A percentile compares a stretch with the other conserved stretches of the same genome.
phyloP scores from a whole-genome alignment of 345 rosid species.

The Viola odorata region DNA sequence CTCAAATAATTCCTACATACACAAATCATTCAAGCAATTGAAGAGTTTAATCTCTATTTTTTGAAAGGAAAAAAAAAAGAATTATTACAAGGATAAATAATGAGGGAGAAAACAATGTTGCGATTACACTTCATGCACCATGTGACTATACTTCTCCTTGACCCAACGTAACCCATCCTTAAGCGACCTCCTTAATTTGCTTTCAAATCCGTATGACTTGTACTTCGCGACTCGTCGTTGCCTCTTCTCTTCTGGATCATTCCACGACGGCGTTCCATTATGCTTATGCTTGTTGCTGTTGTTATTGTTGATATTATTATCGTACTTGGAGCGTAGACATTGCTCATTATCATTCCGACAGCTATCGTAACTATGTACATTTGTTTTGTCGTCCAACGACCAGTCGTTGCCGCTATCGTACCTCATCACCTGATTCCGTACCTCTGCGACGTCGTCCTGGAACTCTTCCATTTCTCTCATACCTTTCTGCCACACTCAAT shows the following conservation, averaged over 20 bases:
- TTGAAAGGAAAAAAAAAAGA: background rate
- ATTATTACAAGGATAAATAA: background rate
- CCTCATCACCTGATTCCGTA: no score
- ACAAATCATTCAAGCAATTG: background rate
- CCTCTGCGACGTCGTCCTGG: background rate
- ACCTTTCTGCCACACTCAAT: background rate
- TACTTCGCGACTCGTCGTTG: conserved; percentile 36
- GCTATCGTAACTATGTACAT: no score
- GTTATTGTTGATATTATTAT: no score
- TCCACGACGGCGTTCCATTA: background rate
- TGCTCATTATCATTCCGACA: no score
- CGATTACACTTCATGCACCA: conserved; percentile 26
- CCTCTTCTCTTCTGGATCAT: conserved; percentile 33
- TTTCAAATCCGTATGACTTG: conserved; percentile 31
- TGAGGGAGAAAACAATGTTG: no score
- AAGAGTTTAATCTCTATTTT: no score
- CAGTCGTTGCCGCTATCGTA: no score
- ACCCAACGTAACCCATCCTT: conserved; percentile 35
- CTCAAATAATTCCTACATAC: no score
- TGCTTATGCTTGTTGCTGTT: no score
- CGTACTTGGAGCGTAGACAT: no score
- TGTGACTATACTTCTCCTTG: conserved; percentile 32
- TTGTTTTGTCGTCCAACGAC: no score
- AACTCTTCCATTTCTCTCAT: conserved; percentile 16
- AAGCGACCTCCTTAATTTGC: conserved; percentile 27